Evolutionary conservation across 495 filamentous ascomycete species (phyloP), one percentile per base, ranked within the genome.

Genomic region (Penicillium taxi): DNA sequence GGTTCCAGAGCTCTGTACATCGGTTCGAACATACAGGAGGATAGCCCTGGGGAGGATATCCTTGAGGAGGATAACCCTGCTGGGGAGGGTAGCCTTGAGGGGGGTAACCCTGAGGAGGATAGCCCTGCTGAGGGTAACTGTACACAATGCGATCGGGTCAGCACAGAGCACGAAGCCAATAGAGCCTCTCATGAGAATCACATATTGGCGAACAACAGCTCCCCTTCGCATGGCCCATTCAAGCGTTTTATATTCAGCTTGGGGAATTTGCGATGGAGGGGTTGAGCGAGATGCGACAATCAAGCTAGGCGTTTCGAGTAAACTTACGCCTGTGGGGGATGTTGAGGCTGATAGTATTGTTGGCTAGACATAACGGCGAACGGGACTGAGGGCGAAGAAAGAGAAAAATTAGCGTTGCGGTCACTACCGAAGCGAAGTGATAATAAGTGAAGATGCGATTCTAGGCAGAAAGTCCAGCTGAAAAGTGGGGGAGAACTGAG

Each of bases 81-180:
- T 54, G 52, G 26, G 47, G 52, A 36, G 49, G 55, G 16, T n/a
- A n/a, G n/a, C n/a, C n/a, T n/a, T 43, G 47, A 30, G 48, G 52
- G 34, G 49, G 45, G 17, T 47, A 47, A 43, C 29, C 19, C 5
- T 13, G 20, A 15, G 11, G 36, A 11, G 36, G 36, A 30, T 22
- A 24, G n/a, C 36, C 36, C 13, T 29, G 36, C 13, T 39, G 36
- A 18, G 20, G 25, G 5, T 30, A 24, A 11, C 25, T 21, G 23
- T 17, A 9, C 11, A 20, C 26, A 19, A 11, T 15, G 21, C 15
- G 20, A 17, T 12, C 26, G n/a, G 26, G 11, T 28, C 26, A 28
- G 11, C 11, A 28, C n/a, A n/a, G n/a, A n/a, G n/a, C n/a, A n/a
- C n/a, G n/a, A n/a, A n/a, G n/a, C n/a, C n/a, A n/a, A n/a, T n/a